These are phyloP conservation scores for Hippophae tibetana DNA, from an alignment of 306 rosid genomes.

Conservation along the genomic window DNA sequence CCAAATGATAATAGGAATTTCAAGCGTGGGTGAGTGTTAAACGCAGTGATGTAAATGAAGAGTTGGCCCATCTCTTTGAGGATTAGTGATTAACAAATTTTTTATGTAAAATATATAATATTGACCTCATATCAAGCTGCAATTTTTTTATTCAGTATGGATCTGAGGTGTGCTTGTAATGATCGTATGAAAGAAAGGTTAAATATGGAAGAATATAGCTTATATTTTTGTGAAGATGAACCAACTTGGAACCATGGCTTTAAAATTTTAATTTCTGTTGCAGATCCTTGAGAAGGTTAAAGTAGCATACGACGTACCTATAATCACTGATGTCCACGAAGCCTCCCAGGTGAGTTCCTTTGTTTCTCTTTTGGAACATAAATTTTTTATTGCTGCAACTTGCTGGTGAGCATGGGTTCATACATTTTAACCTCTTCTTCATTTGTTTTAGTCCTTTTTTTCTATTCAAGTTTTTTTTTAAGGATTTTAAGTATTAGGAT, in stretches of 20 bases:
- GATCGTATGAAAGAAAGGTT: not conserved
- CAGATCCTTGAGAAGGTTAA: constrained; percentile 96
- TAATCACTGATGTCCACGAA: constrained; percentile 91
- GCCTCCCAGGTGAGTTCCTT: constrained; percentile 45
- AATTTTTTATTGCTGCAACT: no score
- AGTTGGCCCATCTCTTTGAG: no score
- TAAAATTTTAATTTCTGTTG: constrained; percentile 3
- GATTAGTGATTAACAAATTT: no score
- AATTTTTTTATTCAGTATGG: not conserved
- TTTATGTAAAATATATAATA: no score
- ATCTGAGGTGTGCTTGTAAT: not conserved
- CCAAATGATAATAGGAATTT: no score
- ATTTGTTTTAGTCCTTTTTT: no score
- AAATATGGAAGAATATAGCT: not conserved
- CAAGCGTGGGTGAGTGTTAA: no score
- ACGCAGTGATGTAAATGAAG: no score
- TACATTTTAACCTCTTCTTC: not conserved
- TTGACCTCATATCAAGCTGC: not conserved
- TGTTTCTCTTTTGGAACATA: no score
- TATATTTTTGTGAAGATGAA: not conserved
- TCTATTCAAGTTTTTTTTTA: no score
- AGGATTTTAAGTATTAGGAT: no score
- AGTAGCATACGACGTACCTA: constrained; percentile 73
- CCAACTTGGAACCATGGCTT: not conserved
- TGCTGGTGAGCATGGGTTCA: not conserved